A percentile compares a stretch with the other conserved stretches of the same genome.
Conservation (phyloP, 1,139 yeast species). For the Kodamaea sp. region DNA sequence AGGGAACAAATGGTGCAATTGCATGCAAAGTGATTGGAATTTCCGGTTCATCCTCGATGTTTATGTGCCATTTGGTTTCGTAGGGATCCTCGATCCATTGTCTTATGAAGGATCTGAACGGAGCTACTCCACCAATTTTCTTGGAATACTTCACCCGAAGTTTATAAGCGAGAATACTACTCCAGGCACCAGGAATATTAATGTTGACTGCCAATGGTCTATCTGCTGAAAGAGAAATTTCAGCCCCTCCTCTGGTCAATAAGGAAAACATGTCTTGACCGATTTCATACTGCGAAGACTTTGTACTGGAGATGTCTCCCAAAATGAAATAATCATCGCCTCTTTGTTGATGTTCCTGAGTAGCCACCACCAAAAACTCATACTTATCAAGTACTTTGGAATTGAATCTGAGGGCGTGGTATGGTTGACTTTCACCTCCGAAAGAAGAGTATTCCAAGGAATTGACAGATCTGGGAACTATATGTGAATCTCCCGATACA, state of each 20-base stretch:
- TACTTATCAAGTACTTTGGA: constrained; percentile 36
- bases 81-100: constrained; percentile 67
- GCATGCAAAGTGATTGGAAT: constrained; percentile 60
- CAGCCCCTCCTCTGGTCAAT: constrained; percentile 32
- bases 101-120: constrained; percentile 63
- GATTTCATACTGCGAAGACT: constrained; percentile 23
- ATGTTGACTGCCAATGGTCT: constrained; percentile 52
- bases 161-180: constrained; percentile 60
- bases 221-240: constrained; percentile 42
- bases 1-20: constrained; percentile 79
- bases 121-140: constrained; percentile 13
- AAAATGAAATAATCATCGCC: constrained; percentile 35
- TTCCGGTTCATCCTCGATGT: constrained; percentile 32
- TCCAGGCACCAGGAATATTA: constrained; percentile 57
- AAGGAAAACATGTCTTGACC: constrained; percentile 36
- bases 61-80: constrained; percentile 78
- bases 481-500: constrained; percentile 29
- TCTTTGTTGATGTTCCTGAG: constrained; percentile 21
- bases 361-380: constrained; percentile 50
- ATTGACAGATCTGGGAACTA: constrained; percentile 48
- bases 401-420: constrained; percentile 44
- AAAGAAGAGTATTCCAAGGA: constrained; percentile 51
- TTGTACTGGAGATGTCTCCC: constrained; percentile 30
- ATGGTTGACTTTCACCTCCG: constrained; percentile 50
- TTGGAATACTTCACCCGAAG: constrained; percentile 28